phyloP scores from a whole-genome alignment of 78 protist genomes.

The Dictyostelium discoideum region DNA sequence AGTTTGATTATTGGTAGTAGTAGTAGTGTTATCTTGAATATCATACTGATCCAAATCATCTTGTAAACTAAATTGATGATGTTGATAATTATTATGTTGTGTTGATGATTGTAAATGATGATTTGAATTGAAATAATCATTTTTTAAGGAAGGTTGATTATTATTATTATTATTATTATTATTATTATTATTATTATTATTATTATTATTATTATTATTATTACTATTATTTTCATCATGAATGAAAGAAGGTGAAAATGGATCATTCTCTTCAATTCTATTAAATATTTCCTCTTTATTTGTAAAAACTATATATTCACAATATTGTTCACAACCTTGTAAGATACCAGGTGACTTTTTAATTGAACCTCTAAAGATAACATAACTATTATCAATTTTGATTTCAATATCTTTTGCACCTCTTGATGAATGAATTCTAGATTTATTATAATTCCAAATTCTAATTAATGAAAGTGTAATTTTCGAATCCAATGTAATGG shows the following conservation, averaged over 20 bases:
- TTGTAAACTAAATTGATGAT: not conserved
- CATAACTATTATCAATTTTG: slow-evolving; percentile 55
- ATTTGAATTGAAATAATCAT: slow-evolving; percentile 4
- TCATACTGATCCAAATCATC: not conserved
- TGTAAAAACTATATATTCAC: slow-evolving; percentile 75
- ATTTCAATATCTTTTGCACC: slow-evolving; percentile 81
- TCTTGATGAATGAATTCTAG: slow-evolving; percentile 79
- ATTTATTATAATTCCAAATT: slow-evolving; percentile 92
- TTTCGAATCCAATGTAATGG: slow-evolving; percentile 33
- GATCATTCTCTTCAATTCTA: slow-evolving; percentile 75
- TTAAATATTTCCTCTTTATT: slow-evolving; percentile 22
- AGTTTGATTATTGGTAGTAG: not conserved
- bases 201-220: too few species aligned
- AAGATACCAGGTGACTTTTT: slow-evolving; percentile 74
- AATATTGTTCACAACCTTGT: slow-evolving; percentile 33
- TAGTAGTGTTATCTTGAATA: not conserved
- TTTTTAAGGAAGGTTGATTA: not conserved
- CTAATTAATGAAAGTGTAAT: slow-evolving; percentile 71
- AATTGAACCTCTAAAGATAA: slow-evolving; percentile 86
- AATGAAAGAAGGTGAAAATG: slow-evolving; percentile 6
- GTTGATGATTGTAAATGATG: not conserved
- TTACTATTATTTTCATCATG: not conserved
- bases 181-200: too few species aligned
- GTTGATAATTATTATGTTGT: not conserved
- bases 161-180: too few species aligned